phyloP scores from a whole-genome alignment of 768 basidiomycete genomes.

The Suillus luteus region DNA sequence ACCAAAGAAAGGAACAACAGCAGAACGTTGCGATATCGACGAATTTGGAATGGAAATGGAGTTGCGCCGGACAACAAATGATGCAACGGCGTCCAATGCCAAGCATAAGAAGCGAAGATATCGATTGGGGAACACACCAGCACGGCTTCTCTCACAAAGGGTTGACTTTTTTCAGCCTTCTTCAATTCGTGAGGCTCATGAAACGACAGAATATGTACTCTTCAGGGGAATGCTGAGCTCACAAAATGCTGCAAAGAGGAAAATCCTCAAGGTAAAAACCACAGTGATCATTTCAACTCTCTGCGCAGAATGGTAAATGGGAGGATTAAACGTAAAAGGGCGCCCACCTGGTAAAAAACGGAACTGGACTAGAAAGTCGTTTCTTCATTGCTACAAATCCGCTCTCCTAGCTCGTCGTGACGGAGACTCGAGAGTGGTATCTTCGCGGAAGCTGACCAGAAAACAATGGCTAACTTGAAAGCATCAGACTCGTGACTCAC shows the following conservation, averaged over 20 bases:
- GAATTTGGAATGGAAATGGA: neutral
- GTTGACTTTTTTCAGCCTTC: neutral
- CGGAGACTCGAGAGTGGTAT: no score
- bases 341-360: neutral
- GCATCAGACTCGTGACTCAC: neutral
- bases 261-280: neutral
- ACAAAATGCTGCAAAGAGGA: no score
- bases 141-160: no score
- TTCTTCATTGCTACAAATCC: neutral
- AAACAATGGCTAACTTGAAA: conserved; percentile 3
- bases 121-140: neutral
- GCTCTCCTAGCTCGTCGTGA: neutral
- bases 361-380: neutral
- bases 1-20: conserved; percentile 33
- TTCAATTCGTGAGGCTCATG: neutral
- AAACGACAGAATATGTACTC: no score
- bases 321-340: neutral
- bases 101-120: neutral
- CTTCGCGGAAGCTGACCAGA: no score
- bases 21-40: neutral
- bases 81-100: no score
- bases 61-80: neutral
- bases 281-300: conserved; percentile 38
- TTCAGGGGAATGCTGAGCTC: no score
- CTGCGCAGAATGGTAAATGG: neutral